Evolutionary conservation across 2,329 filamentous ascomycete species (phyloP).

Genomic region (Cryphonectria nitschkei): DNA sequence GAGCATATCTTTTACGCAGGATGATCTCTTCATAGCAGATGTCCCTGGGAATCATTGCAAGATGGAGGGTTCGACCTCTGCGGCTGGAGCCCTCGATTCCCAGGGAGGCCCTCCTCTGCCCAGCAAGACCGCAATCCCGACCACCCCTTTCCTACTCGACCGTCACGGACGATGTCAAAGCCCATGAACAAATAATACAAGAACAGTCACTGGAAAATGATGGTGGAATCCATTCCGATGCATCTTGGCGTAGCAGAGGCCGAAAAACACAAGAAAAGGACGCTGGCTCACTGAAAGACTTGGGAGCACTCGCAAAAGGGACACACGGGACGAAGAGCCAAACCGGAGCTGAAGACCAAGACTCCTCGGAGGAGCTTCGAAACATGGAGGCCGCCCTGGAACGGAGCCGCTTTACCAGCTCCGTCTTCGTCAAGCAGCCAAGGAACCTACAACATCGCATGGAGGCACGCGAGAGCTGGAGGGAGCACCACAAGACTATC

Average conservation of each 20-base stretch:
- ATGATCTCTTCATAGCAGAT: slow-evolving; percentile 50
- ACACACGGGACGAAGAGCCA: not conserved
- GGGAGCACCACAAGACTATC: slow-evolving; percentile 34
- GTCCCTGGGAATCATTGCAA: slow-evolving; percentile 49
- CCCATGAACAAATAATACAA: not conserved
- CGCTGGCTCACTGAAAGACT: not conserved
- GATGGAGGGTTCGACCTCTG: slow-evolving; percentile 47
- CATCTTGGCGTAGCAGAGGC: not conserved
- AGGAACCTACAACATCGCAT: slow-evolving; percentile 30
- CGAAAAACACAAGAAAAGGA: not conserved
- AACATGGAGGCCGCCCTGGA: slow-evolving; percentile 17
- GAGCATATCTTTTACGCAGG: slow-evolving; percentile 7
- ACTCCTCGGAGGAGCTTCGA: not conserved
- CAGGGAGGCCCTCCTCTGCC: slow-evolving; percentile 28
- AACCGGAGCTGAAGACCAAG: slow-evolving; percentile 1
- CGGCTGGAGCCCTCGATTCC: slow-evolving; percentile 36
- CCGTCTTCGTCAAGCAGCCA: slow-evolving; percentile 37
- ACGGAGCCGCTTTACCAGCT: slow-evolving; percentile 27
- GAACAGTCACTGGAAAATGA: not conserved
- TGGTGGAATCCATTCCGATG: not conserved
- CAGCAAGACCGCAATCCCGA: slow-evolving; percentile 12
- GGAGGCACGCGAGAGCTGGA: slow-evolving; percentile 33
- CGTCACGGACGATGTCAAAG: not conserved
- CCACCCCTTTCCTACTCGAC: slow-evolving; percentile 8
- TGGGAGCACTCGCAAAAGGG: not conserved